Evolutionary conservation across 1,139 yeast species (phyloP), one percentile per base, ranked within the genome.

Genomic region (Blastobotrys illinoisensis): DNA sequence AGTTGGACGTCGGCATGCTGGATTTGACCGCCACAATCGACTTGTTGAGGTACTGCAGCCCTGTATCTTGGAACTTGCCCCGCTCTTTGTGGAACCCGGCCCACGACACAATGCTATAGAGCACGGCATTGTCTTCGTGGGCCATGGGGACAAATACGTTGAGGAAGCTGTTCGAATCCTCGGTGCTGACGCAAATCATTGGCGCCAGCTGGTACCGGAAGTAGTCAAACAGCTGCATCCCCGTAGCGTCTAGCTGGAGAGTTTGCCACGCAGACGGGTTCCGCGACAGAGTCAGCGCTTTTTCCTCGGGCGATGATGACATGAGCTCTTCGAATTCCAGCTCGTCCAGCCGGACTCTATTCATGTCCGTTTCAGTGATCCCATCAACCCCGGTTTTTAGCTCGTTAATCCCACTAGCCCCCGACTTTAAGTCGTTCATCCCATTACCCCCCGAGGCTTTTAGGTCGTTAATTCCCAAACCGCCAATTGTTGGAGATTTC

Each of bases 91-190:
- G 85, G 66, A 82, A 81, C 0, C 88, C 88, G 1, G 93, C 80
- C 93, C 95, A 87, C 0, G 93, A 89, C 51, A 88, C 70, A 6
- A 88, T 75, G 1, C 86, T 82, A 66, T 83, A 82, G 50, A 88
- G 70, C 1, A 86, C 87, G 0, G 91, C 87, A 46, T 75, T 74
- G 62, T 86, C 87, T 54, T 75, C 73, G 54, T 83, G 83, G 0
- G 95, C 93, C 78, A 88, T 79, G 0, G 95, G 93, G 45, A 88
- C 71, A 66, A 87, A 87, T n/a, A 86, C 83, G 46, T 82, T 82
- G 55, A 82, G 79, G 65, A 83, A 88, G 62, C 84, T 81, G 65
- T 87, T 88, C 36, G 85, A 81, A 36, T 78, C 81, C 50, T 74
- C 70, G 58, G 93, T 87, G 1, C 88, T 84, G 52, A 86, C 80